Base-by-base conservation (phyloP, 1,284 basidiomycete genomes). In the Ceratobasidium sp. region DNA sequence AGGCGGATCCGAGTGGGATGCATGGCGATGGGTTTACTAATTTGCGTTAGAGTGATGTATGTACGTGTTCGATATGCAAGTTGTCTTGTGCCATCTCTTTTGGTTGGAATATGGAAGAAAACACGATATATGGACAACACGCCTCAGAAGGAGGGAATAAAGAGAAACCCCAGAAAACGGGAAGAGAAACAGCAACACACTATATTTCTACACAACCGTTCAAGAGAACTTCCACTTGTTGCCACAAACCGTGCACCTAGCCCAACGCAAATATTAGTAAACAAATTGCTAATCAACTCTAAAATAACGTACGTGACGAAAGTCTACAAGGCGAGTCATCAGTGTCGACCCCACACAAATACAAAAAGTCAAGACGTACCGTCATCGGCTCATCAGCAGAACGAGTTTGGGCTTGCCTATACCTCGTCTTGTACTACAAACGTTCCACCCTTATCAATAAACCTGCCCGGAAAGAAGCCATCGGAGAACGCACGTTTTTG, bases 371-470 rank as follows among this genome's bases (percentile, higher is more conserved):
- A 72, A 73, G 11, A 87, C 90, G 81, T 81, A 93, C 91, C 9
- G 95, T 97, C 96, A 98, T 98, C 47, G 95, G 96, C 83, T 97
- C 96, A 84, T 98, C 96, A 44, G 96, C 96, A 79, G 91, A 94
- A 76, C 96, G 87, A 5, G 96, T 98, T 81, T 98, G 95, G 79
- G 94, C 94, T 83, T 97, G 96, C 78, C 95, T 92, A 80, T 98
- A 98, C 58, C 92, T 89, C 78, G 94, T 95, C 83, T 95, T 94
- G 77, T 93, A 84, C 89, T 93, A 77, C n/a, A 77, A 11, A 61
- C 11, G 18, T 38, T 38, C 35, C 35, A 38, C 35, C 35, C 35
- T 38, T 38, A 75, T 44, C 16, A 44, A 35, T 35, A 28, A 35
- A 16, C 30, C 9, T 18, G 13, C 16, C 7, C 16, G 18, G 26